Conservation (phyloP, 2,329 filamentous ascomycete genomes). For the Colletotrichum chrysophilum region DNA sequence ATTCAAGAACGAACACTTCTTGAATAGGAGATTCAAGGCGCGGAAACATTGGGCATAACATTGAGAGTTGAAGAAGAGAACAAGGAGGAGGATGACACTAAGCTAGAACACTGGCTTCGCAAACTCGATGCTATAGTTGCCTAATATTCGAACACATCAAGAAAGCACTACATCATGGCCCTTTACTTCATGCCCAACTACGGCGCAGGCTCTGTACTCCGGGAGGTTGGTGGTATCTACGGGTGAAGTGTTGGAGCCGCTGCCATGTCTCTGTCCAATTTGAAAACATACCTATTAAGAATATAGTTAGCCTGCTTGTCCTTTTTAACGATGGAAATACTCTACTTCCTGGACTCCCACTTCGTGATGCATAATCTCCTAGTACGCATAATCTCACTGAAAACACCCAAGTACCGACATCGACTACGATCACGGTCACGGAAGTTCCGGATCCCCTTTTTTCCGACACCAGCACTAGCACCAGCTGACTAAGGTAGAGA, state of each 20-base stretch:
- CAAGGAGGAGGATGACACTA: fast-evolving
- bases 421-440: neutral
- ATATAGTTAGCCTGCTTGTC: no score
- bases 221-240: fast-evolving
- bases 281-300: no score
- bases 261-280: no score
- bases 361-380: no score
- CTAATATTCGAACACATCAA: fast-evolving
- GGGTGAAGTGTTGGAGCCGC: no score
- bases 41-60: neutral
- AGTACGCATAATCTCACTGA: neutral
- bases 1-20: neutral
- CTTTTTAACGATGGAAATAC: fast-evolving
- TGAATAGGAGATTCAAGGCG: neutral
- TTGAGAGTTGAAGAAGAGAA: neutral
- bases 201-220: no score
- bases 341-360: fast-evolving
- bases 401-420: neutral
- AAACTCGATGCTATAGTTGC: neutral
- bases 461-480: neutral
- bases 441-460: neutral
- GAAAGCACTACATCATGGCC: no score
- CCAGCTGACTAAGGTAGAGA: neutral
- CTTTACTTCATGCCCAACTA: no score
- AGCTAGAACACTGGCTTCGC: neutral